Conservation (phyloP, 2,329 filamentous ascomycete species). For the Penicillium aurantiogriseum region DNA sequence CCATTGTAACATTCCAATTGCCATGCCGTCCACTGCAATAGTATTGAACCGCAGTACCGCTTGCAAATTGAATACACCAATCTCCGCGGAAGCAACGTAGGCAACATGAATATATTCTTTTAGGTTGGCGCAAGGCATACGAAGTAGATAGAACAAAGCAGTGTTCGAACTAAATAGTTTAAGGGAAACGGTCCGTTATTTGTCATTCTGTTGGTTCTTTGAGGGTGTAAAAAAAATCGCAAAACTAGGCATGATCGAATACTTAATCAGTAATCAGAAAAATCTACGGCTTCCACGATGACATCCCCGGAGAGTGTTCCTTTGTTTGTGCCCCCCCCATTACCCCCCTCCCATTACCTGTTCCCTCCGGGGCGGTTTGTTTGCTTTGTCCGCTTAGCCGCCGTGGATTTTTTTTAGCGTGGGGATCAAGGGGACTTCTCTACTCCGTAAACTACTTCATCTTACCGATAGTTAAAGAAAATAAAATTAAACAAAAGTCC, state of each 20-base stretch:
- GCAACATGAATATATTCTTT: not conserved
- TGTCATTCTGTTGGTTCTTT: not conserved
- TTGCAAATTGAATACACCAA: not conserved
- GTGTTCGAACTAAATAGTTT: not conserved
- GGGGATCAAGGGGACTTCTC: not conserved
- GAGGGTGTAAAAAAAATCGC: not conserved
- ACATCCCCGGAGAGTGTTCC: not conserved
- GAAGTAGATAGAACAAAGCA: not conserved
- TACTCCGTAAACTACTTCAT: not conserved
- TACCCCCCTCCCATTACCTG: not conserved
- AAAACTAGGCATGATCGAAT: not conserved
- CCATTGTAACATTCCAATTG: not conserved
- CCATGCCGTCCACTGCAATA: not conserved
- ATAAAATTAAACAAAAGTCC: not conserved
- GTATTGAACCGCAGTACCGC: not conserved
- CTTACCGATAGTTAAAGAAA: not conserved
- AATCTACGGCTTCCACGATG: not conserved
- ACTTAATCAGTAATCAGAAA: not conserved
- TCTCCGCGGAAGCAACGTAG: not conserved
- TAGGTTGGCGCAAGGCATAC: not conserved
- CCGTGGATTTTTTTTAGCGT: not conserved
- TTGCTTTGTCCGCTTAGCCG: slow-evolving; percentile 5
- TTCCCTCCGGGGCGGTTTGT: not conserved
- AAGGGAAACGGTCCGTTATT: not conserved
- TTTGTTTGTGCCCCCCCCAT: slow-evolving; percentile 2